Evolutionary conservation across 2,329 filamentous ascomycete species (phyloP).

Genomic region (Rachicladosporium sp.): DNA sequence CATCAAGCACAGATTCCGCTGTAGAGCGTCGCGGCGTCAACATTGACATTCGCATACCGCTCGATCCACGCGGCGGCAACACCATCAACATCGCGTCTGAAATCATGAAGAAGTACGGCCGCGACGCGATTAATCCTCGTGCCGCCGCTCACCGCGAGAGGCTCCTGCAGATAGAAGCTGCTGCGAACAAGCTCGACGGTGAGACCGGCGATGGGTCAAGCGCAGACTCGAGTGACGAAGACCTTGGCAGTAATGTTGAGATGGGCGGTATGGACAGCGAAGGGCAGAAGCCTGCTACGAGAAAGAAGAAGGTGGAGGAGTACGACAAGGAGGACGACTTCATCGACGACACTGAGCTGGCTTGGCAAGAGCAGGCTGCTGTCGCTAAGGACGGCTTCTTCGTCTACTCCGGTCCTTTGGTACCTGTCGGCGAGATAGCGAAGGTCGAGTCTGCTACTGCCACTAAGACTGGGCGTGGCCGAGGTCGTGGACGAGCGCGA

Average conservation of each 20-base stretch:
- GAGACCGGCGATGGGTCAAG: conserved; percentile 59
- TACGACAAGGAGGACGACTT: conserved; percentile 58
- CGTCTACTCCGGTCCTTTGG: conserved; percentile 85
- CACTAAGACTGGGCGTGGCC: conserved; percentile 47
- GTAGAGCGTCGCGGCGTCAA: conserved; percentile 45
- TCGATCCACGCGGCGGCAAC: conserved; percentile 73
- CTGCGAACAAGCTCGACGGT: conserved; percentile 72
- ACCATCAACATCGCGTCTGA: conserved; percentile 92
- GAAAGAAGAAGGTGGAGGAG: conserved; percentile 58
- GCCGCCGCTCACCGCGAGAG: conserved; percentile 80
- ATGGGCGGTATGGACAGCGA: conserved; percentile 58
- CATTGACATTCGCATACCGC: conserved; percentile 74
- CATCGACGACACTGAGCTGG: conserved; percentile 80
- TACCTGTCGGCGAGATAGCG: conserved; percentile 67
- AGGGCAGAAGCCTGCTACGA: conserved; percentile 67
- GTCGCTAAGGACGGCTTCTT: conserved; percentile 96
- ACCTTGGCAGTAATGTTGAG: conserved; percentile 74
- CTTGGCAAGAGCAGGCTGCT: conserved; percentile 91
- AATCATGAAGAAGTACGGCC: conserved; percentile 87
- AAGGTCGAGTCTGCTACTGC: conserved; percentile 17
- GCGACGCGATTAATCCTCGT: conserved; percentile 83
- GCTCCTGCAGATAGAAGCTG: conserved; percentile 76
- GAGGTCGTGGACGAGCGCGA: conserved; percentile 43
- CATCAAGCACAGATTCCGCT: conserved; percentile 38
- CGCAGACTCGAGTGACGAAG: conserved; percentile 56